Evolutionary conservation across 2,329 filamentous ascomycete species (phyloP).

Genomic region (Aspergillus terreus): DNA sequence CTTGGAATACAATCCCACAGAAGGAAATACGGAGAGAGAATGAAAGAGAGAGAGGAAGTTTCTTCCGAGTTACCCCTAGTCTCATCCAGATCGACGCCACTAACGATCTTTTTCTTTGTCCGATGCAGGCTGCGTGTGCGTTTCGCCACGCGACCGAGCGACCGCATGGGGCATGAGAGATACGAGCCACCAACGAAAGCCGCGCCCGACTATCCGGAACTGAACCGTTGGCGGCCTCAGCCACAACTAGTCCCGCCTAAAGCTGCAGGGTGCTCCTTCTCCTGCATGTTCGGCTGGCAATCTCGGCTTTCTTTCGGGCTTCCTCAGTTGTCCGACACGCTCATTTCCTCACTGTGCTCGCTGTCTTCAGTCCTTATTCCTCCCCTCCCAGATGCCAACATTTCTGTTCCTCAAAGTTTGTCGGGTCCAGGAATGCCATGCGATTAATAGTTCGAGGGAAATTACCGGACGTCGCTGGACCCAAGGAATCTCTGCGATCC

Average conservation of each 20-base stretch:
- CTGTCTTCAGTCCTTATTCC: neutral
- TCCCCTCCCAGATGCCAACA: neutral
- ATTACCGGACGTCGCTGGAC: neutral
- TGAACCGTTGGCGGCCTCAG: neutral
- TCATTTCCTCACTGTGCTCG: neutral
- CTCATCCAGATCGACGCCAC: neutral
- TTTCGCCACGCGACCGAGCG: neutral
- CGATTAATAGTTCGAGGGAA: neutral
- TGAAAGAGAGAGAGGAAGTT: too few species aligned
- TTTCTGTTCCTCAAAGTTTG: neutral
- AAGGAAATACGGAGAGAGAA: too few species aligned
- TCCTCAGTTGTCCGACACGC: neutral
- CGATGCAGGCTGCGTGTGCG: neutral
- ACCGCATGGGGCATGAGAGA: neutral
- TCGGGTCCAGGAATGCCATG: too few species aligned
- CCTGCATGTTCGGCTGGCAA: neutral
- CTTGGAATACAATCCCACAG: too few species aligned
- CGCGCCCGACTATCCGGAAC: neutral
- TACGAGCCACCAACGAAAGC: neutral
- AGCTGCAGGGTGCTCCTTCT: neutral
- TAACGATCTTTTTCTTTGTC: neutral
- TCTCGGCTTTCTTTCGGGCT: neutral
- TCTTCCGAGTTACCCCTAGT: too few species aligned
- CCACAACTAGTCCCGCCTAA: too few species aligned
- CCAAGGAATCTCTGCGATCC: neutral